Percentiles rank a stretch among this genome's conserved stretches.
These are phyloP conservation scores for Vitellaria paradoxa DNA, from an alignment of 179 eudicot genomes.

Conservation along the genomic window DNA sequence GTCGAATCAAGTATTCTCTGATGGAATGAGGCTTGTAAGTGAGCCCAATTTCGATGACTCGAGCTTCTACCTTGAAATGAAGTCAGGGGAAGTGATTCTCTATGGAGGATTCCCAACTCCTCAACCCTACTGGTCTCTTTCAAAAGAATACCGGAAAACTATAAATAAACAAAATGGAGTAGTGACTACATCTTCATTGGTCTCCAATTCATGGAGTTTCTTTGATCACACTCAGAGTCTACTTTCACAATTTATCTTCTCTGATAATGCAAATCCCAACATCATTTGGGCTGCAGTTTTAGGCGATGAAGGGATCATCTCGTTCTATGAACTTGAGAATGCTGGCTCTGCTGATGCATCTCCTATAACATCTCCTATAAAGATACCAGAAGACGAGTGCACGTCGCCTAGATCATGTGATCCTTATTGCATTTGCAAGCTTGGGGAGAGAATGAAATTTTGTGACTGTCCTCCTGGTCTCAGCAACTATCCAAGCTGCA, in stretches of 20 bases:
- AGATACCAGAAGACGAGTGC: constrained; percentile 57
- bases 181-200: constrained; percentile 35
- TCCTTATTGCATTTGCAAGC: constrained; percentile 43
- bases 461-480: constrained; percentile 61
- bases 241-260: constrained; percentile 51
- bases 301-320: constrained; percentile 50
- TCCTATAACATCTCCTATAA: constrained; percentile 18
- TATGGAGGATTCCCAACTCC: constrained; percentile 44
- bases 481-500: constrained; percentile 33
- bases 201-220: constrained; percentile 64
- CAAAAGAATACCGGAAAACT: constrained; percentile 42
- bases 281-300: constrained; percentile 61
- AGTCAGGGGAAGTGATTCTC: constrained; percentile 53
- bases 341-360: constrained; percentile 3
- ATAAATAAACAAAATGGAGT: constrained; percentile 42
- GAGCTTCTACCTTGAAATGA: constrained; percentile 56
- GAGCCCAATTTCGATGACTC: constrained; percentile 32
- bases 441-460: constrained; percentile 18
- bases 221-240: constrained; percentile 44
- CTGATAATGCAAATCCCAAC: constrained; percentile 26
- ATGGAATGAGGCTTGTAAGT: constrained; percentile 64
- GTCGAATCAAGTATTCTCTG: constrained; percentile 41
- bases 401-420: constrained; percentile 60
- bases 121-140: constrained; percentile 70
- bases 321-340: constrained; percentile 37